Evolutionary conservation across 306 rosid species (phyloP).

Genomic region (Albizia julibrissin): DNA sequence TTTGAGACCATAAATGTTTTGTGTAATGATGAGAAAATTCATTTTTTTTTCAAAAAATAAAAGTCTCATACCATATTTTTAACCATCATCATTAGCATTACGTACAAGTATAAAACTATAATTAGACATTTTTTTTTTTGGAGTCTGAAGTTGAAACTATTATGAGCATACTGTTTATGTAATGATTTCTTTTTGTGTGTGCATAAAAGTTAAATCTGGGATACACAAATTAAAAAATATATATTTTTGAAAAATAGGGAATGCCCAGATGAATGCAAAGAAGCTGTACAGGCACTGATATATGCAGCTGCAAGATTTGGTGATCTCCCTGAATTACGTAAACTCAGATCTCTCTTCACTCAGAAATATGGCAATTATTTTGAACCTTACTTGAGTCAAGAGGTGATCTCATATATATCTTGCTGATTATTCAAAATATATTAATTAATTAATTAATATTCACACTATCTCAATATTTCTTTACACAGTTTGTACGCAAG

Average conservation of each 20-base stretch:
- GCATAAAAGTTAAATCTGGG: too few relatives aligned
- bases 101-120: background rate
- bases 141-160: background rate
- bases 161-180: background rate
- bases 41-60: background rate
- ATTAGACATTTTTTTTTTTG: too few relatives aligned
- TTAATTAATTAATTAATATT: background rate
- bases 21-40: background rate
- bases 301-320: conserved; percentile 74
- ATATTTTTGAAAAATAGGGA: conserved; percentile 38
- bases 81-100: background rate
- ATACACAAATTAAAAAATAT: background rate
- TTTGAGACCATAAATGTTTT: background rate
- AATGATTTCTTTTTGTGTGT: too few relatives aligned
- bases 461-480: background rate
- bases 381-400: conserved; percentile 49
- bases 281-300: conserved; percentile 70
- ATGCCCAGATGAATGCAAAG: conserved; percentile 93
- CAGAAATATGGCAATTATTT: conserved; percentile 63
- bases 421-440: background rate
- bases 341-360: conserved; percentile 56
- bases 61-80: background rate
- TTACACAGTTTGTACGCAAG: conserved; percentile 58
- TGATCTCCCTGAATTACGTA: conserved; percentile 79
- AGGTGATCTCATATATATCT: conserved; percentile 44